Evolutionary conservation across 2,329 filamentous ascomycete species (phyloP).

Genomic region (Ambrosiella cleistominuta): DNA sequence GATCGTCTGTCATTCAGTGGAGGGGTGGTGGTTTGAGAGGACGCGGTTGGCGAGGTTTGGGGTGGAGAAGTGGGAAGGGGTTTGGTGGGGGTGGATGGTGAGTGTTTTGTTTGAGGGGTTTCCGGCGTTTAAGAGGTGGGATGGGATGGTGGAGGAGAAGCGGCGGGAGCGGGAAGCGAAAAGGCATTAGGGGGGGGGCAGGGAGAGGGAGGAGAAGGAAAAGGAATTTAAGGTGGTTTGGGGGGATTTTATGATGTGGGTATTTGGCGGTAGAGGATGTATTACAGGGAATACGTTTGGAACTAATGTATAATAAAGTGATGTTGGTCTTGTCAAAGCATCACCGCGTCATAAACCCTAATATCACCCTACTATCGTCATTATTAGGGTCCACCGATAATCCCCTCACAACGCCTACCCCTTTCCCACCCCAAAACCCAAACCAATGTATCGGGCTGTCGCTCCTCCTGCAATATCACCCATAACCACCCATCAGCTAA

Average conservation of each 20-base stretch:
- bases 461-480: too few relatives aligned
- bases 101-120: slow-evolving; percentile 38
- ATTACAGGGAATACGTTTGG: neutral
- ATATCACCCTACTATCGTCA: too few relatives aligned
- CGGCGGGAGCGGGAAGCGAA: slow-evolving; percentile 24
- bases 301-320: too few relatives aligned
- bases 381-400: too few relatives aligned
- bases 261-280: neutral
- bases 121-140: slow-evolving; percentile 27
- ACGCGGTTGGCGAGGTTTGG: slow-evolving; percentile 30
- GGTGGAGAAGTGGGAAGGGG: slow-evolving; percentile 25
- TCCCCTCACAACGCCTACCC: too few relatives aligned
- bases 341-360: too few relatives aligned
- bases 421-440: too few relatives aligned
- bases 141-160: slow-evolving; percentile 26
- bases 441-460: too few relatives aligned
- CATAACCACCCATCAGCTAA: too few relatives aligned
- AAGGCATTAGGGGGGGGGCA: slow-evolving; percentile 22
- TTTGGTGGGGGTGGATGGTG: slow-evolving; percentile 39
- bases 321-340: too few relatives aligned
- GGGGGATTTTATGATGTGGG: neutral
- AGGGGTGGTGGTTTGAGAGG: slow-evolving; percentile 38
- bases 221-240: neutral
- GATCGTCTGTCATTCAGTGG: slow-evolving; percentile 44
- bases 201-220: neutral